These are phyloP conservation scores for Chenopodium quinoa DNA, from an alignment of 148 eudicot genomes.

Conservation along the genomic window DNA sequence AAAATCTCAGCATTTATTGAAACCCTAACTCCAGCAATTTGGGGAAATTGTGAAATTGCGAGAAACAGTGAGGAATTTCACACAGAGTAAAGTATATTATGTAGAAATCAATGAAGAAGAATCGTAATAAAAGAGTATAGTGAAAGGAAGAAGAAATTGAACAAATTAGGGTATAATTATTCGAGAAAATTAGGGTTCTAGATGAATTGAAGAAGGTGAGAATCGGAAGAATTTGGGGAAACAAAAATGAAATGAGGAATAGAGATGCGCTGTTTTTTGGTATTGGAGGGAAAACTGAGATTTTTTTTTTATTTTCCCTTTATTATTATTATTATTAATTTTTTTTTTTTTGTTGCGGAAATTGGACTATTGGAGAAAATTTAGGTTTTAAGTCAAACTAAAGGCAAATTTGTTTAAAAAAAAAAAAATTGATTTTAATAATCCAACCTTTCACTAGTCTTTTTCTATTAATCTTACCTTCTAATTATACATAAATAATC, in stretches of 20 bases:
- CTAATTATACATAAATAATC: no score
- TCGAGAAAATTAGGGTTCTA: slow-evolving; percentile 5
- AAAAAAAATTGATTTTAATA: no score
- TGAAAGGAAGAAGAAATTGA: background rate
- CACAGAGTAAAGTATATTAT: background rate
- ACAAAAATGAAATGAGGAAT: background rate
- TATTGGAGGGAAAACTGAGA: slow-evolving; percentile 28
- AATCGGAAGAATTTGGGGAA: slow-evolving; percentile 12
- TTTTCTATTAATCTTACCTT: no score
- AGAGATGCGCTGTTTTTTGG: background rate
- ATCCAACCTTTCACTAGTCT: no score
- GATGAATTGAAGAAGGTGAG: background rate
- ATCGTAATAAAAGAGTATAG: background rate
- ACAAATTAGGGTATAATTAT: slow-evolving; percentile 15
- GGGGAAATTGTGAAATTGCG: background rate
- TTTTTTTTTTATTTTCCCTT: no score
- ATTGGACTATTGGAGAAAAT: no score
- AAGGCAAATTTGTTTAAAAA: no score
- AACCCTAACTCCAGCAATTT: slow-evolving; percentile 11
- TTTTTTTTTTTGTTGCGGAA: background rate
- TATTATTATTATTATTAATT: no score
- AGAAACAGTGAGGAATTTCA: background rate
- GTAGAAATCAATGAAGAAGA: background rate
- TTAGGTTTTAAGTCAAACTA: no score
- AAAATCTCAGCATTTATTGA: slow-evolving; percentile 17